Evolutionary conservation across 1,139 yeast genomes (phyloP).

Genomic region (Protomyces lactucae-debilis): DNA sequence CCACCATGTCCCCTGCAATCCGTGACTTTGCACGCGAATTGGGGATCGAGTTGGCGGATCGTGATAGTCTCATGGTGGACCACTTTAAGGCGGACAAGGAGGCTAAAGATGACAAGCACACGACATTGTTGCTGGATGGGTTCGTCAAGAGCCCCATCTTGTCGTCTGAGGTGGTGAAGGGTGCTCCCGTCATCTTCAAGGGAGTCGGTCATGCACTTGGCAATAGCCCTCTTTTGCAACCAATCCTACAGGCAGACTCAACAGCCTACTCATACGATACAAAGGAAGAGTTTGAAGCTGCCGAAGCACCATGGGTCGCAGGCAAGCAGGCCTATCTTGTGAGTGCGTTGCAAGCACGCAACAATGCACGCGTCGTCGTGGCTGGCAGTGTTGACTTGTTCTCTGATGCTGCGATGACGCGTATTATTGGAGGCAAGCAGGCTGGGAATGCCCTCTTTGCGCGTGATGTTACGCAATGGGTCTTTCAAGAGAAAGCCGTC

Average conservation of each 20-base stretch:
- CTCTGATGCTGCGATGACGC: conserved; percentile 35
- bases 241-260: conserved; percentile 62
- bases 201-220: conserved; percentile 56
- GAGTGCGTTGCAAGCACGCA: conserved; percentile 76
- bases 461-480: conserved; percentile 65
- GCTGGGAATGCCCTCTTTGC: conserved; percentile 40
- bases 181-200: conserved; percentile 38
- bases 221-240: conserved; percentile 62
- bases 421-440: conserved; percentile 26
- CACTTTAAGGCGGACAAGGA: conserved; percentile 49
- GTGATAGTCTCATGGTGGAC: conserved; percentile 60
- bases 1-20: conserved; percentile 61
- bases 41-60: conserved; percentile 82
- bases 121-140: conserved; percentile 15
- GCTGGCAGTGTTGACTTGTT: conserved; percentile 62
- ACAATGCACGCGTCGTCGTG: conserved; percentile 79
- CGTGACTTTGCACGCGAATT: conserved; percentile 68
- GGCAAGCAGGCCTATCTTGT: conserved; percentile 76
- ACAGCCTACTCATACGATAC: conserved; percentile 58
- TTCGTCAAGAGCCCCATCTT: conserved; percentile 26
- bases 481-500: conserved; percentile 63
- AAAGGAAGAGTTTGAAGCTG: conserved; percentile 44
- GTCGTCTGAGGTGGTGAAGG: conserved; percentile 27
- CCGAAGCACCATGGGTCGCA: conserved; percentile 57
- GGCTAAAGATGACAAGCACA: conserved; percentile 25